Base-by-base conservation (phyloP, 2,329 filamentous ascomycete species). In the Neofusicoccum ribis region DNA sequence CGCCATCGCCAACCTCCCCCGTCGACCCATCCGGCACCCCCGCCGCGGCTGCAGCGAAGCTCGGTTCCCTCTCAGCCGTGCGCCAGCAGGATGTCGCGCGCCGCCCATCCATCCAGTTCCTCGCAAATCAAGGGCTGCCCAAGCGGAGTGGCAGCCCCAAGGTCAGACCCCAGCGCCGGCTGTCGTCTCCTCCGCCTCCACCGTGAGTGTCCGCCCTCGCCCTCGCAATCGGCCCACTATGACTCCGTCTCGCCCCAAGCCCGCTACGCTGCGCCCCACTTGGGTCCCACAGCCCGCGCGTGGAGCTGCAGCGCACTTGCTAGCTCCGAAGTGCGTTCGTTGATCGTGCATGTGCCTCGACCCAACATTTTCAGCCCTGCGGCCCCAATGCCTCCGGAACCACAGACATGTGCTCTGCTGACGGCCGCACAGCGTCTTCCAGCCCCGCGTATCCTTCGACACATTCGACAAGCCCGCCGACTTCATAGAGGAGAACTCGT, bases 361-460 rank as follows among this genome's bases (percentile, higher is more conserved):
- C 59, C 14, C 12, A 23, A 15, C 9, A 23, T 39, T 31, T 43
- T 7, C 37, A 23, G 34, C 20, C 51, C 31, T 20, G 36, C n/a
- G 5, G n/a, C 15, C 31, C 27, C 15, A 31, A 27, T 43, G 27
- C 17, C 15, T 17, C n/a, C 46, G 9, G 43, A 9, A 39, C 8
- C 15, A 17, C n/a, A 31, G 58, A 31, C 15, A 46, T 9, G 3
- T 5, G 12, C 31, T 34, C 46, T 51, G n/a, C 46, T 63, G 46
- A 51, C 46, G 3, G n/a, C 11, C 20, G 31, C 34, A 66, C 67
- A 87, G 86, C 64, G 85, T 86, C 64, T 91, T 90, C 74, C 83
- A 88, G 65, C 82, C 85, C 49, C 88, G 88, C 69, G 88, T 92
- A 39, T 89, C 87, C n/a, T 91, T 92, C 73, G 88, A 92, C 75